These are phyloP conservation scores for Xylariaceae sp. DNA, from an alignment of 2,329 filamentous ascomycete genomes.

Conservation along the genomic window DNA sequence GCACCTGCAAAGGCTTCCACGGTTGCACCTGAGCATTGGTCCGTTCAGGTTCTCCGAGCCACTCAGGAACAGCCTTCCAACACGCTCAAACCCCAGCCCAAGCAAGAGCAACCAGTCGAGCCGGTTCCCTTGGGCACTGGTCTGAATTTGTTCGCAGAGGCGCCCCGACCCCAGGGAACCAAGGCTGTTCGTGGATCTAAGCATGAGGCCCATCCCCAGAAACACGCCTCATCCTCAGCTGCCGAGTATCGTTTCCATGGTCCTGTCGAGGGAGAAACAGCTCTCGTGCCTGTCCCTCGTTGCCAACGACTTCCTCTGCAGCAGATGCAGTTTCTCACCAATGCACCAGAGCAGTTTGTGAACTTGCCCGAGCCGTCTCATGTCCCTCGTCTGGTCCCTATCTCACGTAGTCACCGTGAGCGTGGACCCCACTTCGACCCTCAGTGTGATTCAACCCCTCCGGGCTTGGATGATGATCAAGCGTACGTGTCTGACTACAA, in stretches of 20 bases:
- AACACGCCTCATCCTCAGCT: conserved; percentile 2
- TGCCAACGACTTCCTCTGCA: conserved; percentile 20
- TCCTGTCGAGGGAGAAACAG: background rate
- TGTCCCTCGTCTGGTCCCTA: conserved; percentile 8
- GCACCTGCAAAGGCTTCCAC: conserved; percentile 4
- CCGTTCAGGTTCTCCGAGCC: background rate
- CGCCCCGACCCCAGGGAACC: background rate
- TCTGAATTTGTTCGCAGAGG: background rate
- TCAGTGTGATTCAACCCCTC: conserved; percentile 2
- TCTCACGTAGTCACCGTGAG: conserved; percentile 6
- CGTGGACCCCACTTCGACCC: background rate
- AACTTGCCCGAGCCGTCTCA: background rate
- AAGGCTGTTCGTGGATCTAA: background rate
- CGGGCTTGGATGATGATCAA: conserved; percentile 36
- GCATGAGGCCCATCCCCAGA: background rate
- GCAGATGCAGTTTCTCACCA: conserved; percentile 11
- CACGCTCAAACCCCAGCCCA: background rate
- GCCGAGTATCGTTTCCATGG: background rate
- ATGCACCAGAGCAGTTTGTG: conserved; percentile 3
- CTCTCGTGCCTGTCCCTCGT: no score
- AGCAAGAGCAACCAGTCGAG: conserved; percentile 10
- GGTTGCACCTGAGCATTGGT: conserved; percentile 4
- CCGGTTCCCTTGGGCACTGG: background rate
- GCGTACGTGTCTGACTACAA: conserved; percentile 54
- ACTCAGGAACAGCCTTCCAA: conserved; percentile 11